Evolutionary conservation across 495 filamentous ascomycete genomes (phyloP), one percentile per base, ranked within the genome.

Genomic region (Astrothelium subdiscretum): DNA sequence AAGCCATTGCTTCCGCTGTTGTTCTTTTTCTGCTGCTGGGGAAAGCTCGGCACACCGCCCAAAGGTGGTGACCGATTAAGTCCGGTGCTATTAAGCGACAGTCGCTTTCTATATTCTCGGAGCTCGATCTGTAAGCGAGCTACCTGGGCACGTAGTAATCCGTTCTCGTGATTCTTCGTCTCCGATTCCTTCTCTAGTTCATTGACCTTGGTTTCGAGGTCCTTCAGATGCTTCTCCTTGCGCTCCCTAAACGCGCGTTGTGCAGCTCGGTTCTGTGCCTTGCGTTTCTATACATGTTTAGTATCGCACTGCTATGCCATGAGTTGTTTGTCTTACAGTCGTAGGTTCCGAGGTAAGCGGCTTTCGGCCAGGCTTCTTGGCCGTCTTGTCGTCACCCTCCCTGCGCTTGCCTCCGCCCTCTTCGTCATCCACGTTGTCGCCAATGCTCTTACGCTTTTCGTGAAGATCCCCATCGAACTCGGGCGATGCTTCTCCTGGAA

Each of bases 201-300:
- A 22, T 88, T 81, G 24, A 97, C 94, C 72, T 97, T 97, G 57
- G 85, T 89, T 73, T 99, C 94, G 29, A 99, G 79, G 69, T 99
- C 95, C 71, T 92, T 95, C 48, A 99, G 71, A 69, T 99, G 94
- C 75, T 90, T 95, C 76, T 99, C 94, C 77, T 99, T 99, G 57
- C 94, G 89, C 72, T 99, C 94, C 27, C 94, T 83, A 83, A 99
- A 99, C 6, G 94, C 94, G 44, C 94, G 83, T 76, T 99, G 94
- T 31, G 94, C 94, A 1, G 95, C 94, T 62, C 94, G 87, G 67
- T 99, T 99, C 71, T 99, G 94, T 12, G 95, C 94, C 76, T 99
- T 99, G 66, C 94, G 89, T 78, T 99, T 99, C 92, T 97, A 68
- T 27, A 6, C 1, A n/a, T 57, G 11, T 74, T 88, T 73, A 86